Base-by-base conservation (phyloP, 148 eudicot species). In the Euryodendron excelsum region DNA sequence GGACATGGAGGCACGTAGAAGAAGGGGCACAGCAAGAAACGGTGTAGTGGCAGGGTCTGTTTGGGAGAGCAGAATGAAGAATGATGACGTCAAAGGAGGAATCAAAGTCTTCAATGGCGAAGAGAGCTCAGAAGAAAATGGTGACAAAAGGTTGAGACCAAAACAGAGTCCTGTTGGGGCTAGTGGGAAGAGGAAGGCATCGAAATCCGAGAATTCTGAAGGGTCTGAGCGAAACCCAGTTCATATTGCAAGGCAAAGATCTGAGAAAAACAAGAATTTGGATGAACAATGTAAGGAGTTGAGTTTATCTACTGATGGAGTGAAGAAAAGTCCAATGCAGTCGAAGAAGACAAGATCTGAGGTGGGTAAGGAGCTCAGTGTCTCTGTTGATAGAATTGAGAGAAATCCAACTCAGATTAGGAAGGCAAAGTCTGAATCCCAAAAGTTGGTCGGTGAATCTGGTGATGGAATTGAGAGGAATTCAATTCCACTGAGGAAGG, bases 11-110 rank as follows among this genome's bases (percentile, higher is more conserved):
- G 53, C 63, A 53, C 79, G 79, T 27, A 75, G 83, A 34, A 85
- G 73, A 31, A 86, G 74, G 65, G 59, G 77, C 21, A 74, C 83
- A 20, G 34, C 82, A 59, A 86, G 72, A 56, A 76, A 13, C 2
- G 52, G 76, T 48, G 77, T 61, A 63, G 83, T 75, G 63, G 69
- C 83, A 77, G 90, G 88, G 45, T 89, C 91, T 85, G 91, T 87
- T 81, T 86, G 90, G 90, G 94, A 90, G 72, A 87, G 78, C 64
- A 82, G 92, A 79, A 89, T 85, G 88, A 89, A 74, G 77, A 64
- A 68, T 18, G 88, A 88, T 69, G 80, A 87, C 80, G 82, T 85
- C 34, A 84, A 83, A 81, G 89, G 89, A 52, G 89, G 89, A n/a
- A 74, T 87, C 69, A 85, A 85, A 59, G 88, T 87, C 63, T 83